Evolutionary conservation across 2,329 filamentous ascomycete species (phyloP).

Genomic region (Colletotrichum incanum): DNA sequence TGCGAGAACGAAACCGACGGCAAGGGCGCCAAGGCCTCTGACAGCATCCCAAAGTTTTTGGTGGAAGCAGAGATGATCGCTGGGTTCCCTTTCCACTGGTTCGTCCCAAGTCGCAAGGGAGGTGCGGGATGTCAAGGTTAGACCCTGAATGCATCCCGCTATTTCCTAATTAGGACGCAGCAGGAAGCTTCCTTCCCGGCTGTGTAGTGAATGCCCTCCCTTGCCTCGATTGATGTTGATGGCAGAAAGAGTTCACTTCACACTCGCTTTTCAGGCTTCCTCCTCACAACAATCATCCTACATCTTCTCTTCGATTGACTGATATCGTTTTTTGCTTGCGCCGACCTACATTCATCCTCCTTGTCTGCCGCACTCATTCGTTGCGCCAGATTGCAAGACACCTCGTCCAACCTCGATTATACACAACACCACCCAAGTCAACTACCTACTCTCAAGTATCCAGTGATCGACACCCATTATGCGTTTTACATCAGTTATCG

Average conservation of each 20-base stretch:
- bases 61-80: not conserved
- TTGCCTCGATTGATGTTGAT: not conserved
- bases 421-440: no score
- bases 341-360: not conserved
- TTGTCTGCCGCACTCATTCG: not conserved
- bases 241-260: not conserved
- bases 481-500: constrained; percentile 8
- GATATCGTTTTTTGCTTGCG: not conserved
- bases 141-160: constrained; percentile 12
- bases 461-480: not conserved
- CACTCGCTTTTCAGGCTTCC: not conserved
- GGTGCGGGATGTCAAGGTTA: constrained; percentile 31
- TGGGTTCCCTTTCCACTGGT: constrained; percentile 9
- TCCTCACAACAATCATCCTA: not conserved
- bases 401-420: not conserved
- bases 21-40: not conserved
- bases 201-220: constrained; percentile 11
- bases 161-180: constrained; percentile 11
- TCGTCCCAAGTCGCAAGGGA: constrained; percentile 33
- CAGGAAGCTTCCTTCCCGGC: constrained; percentile 18
- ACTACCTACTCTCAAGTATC: not conserved
- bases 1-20: not conserved
- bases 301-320: not conserved
- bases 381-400: not conserved
- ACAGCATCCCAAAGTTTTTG: not conserved